Percentiles rank a stretch among this genome's conserved stretches.
phyloP scores from a whole-genome alignment of 805 yeast species.

The Monosporozyma aquatica region DNA sequence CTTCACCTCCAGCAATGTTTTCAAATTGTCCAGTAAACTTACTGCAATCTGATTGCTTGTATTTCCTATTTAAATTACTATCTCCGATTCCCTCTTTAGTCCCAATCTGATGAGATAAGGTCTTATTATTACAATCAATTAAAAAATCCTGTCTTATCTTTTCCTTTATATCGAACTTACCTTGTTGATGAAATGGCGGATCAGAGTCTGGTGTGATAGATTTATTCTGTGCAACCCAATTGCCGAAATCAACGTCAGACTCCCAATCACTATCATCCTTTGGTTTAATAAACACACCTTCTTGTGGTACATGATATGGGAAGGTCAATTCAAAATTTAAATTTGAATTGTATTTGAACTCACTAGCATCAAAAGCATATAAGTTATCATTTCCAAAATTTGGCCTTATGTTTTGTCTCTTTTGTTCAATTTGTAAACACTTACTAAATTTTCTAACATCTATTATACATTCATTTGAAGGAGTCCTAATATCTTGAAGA shows the following conservation, averaged over 20 bases:
- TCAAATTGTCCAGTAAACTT: no score
- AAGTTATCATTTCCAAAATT: background rate
- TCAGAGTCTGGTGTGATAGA: conserved; percentile 1
- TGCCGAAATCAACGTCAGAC: background rate
- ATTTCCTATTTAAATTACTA: no score
- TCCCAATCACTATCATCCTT: conserved; percentile 1
- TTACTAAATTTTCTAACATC: background rate
- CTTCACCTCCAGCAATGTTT: no score
- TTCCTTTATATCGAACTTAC: background rate
- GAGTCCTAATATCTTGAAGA: background rate
- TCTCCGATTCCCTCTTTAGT: background rate
- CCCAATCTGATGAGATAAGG: background rate
- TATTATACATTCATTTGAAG: background rate
- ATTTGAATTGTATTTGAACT: background rate
- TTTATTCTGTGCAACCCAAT: background rate
- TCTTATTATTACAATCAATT: background rate
- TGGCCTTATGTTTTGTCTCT: background rate
- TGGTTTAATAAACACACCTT: background rate
- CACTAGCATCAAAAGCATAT: background rate
- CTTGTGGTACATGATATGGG: conserved; percentile 1
- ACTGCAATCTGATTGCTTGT: no score
- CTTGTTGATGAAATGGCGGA: background rate
- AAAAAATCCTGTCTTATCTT: background rate
- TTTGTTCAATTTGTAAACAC: background rate
- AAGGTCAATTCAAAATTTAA: background rate